phyloP scores from a whole-genome alignment of 2,329 filamentous ascomycete genomes.

The Apiospora marii region DNA sequence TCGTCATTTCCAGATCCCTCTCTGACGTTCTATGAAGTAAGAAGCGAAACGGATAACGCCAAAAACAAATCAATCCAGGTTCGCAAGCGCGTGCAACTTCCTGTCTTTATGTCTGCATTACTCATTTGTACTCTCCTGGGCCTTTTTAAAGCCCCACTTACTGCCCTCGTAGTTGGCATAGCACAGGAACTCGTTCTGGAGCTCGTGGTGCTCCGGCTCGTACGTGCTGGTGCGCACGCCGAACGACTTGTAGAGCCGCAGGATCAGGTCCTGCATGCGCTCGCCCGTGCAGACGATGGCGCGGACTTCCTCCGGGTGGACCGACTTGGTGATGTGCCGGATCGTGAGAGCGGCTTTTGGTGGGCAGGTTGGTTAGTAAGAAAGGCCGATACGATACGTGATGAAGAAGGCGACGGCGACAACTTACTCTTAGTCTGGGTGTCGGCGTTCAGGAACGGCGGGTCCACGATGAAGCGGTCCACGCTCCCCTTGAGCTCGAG shows the following conservation, averaged over 20 bases:
- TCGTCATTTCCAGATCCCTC: background rate
- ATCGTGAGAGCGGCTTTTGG: slow-evolving; percentile 72
- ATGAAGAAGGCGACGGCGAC: no score
- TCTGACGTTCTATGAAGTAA: background rate
- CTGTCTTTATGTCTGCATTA: background rate
- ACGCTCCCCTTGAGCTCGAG: slow-evolving; percentile 67
- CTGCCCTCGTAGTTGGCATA: slow-evolving; percentile 79
- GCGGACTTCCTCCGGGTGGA: slow-evolving; percentile 36
- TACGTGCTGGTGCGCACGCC: slow-evolving; percentile 72
- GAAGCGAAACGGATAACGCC: background rate
- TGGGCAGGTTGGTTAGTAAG: background rate
- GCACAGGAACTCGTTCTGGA: slow-evolving; percentile 84
- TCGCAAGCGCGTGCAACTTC: background rate
- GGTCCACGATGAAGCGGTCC: slow-evolving; percentile 77
- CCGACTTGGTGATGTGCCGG: slow-evolving; percentile 64
- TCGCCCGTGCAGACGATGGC: slow-evolving; percentile 81
- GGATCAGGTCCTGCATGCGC: slow-evolving; percentile 71
- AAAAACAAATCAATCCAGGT: background rate
- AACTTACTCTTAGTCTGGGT: slow-evolving; percentile 78
- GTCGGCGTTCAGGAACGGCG: slow-evolving; percentile 81
- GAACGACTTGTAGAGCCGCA: slow-evolving; percentile 70
- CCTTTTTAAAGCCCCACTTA: slow-evolving; percentile 50
- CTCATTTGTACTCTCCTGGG: background rate
- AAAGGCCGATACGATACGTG: background rate
- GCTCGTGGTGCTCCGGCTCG: slow-evolving; percentile 71